A percentile compares a stretch with the other conserved stretches of the same genome.
Evolutionary conservation across 2,329 filamentous ascomycete genomes (phyloP).

Genomic region (Chaetomiaceae sp.): DNA sequence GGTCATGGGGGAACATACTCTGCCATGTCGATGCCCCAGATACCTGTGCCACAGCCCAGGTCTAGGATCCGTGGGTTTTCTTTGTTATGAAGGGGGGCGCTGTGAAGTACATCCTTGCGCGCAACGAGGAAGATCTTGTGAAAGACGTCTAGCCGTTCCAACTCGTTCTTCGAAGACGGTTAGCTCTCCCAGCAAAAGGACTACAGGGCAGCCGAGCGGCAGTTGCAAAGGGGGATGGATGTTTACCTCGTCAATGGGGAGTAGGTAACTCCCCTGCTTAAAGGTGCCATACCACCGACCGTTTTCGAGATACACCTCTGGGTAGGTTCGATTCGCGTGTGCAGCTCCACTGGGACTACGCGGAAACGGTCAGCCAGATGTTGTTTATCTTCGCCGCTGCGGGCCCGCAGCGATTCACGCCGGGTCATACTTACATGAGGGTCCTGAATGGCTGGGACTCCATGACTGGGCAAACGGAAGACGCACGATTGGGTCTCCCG

Average conservation of each 20-base stretch:
- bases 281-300: slow-evolving; percentile 64
- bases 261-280: slow-evolving; percentile 63
- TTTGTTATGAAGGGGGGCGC: slow-evolving; percentile 27
- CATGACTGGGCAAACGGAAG: slow-evolving; percentile 7
- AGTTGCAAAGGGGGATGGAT: not conserved
- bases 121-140: slow-evolving; percentile 69
- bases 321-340: slow-evolving; percentile 1
- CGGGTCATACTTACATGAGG: slow-evolving; percentile 9
- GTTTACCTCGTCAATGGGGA: slow-evolving; percentile 69
- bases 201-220: too few relatives aligned
- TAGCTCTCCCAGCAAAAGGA: slow-evolving; percentile 7
- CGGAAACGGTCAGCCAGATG: slow-evolving; percentile 1
- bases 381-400: not conserved
- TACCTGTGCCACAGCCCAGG: slow-evolving; percentile 80
- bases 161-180: slow-evolving; percentile 51
- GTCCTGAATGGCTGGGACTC: slow-evolving; percentile 9
- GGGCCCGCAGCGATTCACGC: not conserved
- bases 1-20: slow-evolving; percentile 47
- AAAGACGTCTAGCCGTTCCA: slow-evolving; percentile 73
- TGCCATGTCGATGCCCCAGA: slow-evolving; percentile 85
- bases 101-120: slow-evolving; percentile 40
- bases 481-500: not conserved
- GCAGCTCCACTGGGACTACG: not conserved
- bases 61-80: slow-evolving; percentile 44
- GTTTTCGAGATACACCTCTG: slow-evolving; percentile 50